Evolutionary conservation across 208 protist genomes (phyloP), one percentile per base, ranked within the genome.

Genomic region (Sergeia podlipaevii): DNA sequence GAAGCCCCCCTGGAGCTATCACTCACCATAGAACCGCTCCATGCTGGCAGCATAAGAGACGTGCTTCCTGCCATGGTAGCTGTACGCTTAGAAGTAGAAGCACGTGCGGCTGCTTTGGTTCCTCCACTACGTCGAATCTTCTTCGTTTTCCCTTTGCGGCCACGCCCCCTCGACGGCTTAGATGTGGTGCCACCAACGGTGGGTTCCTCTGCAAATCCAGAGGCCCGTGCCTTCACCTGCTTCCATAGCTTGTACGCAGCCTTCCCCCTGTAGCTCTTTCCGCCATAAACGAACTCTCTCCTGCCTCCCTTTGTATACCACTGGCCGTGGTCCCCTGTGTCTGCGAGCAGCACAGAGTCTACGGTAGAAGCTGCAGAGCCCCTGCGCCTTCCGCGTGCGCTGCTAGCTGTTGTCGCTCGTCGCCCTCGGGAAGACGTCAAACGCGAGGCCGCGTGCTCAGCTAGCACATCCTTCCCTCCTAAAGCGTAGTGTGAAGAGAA

Each of bases 241-340:
- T 56, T 57, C 86, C 86, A 94, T 65, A 91, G 56, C 15, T 54
- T 32, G 64, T 91, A 81, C 18, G 82, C 86, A 13, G 36, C 42
- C 7, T 24, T 63, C 13, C 86, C 86, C 23, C 65, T 80, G 60
- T 84, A 91, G 8, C 69, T 84, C 8, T 32, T 45, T 7, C 77
- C 74, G 41, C 77, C 58, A 66, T 89, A 89, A n/a, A 88, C 73
- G 34, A 91, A 63, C 23, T 63, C 60, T 15, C 86, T 82, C 11
- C 76, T 77, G 4, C 80, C 66, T 21, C 60, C 48, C 15, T 60
- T 65, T 4, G 66, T 87, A 48, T 65, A 87, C 86, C 86, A 94
- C 18, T 68, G 55, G 46, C 80, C 60, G 6, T 74, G 61, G 56
- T 62, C 78, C 10, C 66, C 58, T 51, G 55, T 32, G 44, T 78